Conservation (phyloP, 2,329 filamentous ascomycete genomes). For the Aureobasidium musti region DNA sequence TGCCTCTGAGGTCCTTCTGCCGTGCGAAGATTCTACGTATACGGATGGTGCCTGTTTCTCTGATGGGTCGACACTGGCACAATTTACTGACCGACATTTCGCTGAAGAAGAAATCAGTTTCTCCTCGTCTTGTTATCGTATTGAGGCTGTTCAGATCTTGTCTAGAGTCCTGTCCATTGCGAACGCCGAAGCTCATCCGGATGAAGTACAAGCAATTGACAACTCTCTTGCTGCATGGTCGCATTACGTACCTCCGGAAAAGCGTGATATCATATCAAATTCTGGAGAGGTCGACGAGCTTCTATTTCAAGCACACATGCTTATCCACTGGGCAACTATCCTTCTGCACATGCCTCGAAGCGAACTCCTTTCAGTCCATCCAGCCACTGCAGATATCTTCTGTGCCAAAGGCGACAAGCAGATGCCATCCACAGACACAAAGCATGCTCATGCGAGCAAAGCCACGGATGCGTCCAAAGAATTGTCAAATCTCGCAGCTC, state of each 20-base stretch:
- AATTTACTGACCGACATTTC: conserved; percentile 76
- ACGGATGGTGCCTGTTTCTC: conserved; percentile 51
- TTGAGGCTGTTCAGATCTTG: conserved; percentile 77
- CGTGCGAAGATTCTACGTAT: conserved; percentile 78
- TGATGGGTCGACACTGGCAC: conserved; percentile 63
- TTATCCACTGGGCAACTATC: conserved; percentile 64
- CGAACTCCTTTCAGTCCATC: conserved; percentile 65
- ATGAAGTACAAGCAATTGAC: conserved; percentile 59
- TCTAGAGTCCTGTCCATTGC: conserved; percentile 66
- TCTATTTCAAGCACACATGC: conserved; percentile 89
- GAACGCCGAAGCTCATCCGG: conserved; percentile 40
- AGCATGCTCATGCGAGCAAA: conserved; percentile 73
- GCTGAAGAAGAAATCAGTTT: conserved; percentile 68
- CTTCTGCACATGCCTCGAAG: conserved; percentile 79
- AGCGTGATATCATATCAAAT: conserved; percentile 69
- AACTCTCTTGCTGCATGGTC: conserved; percentile 72
- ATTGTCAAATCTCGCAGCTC: conserved; percentile 72
- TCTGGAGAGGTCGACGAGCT: conserved; percentile 80
- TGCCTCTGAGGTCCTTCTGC: conserved; percentile 67
- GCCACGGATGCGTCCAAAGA: conserved; percentile 77
- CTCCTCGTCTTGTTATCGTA: conserved; percentile 82
- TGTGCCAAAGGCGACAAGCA: conserved; percentile 50
- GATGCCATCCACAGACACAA: conserved; percentile 53
- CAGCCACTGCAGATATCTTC: conserved; percentile 52
- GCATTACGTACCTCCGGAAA: conserved; percentile 72